phyloP scores from a whole-genome alignment of 2,329 filamentous ascomycete species.

The Decorospora gaudefroyi region DNA sequence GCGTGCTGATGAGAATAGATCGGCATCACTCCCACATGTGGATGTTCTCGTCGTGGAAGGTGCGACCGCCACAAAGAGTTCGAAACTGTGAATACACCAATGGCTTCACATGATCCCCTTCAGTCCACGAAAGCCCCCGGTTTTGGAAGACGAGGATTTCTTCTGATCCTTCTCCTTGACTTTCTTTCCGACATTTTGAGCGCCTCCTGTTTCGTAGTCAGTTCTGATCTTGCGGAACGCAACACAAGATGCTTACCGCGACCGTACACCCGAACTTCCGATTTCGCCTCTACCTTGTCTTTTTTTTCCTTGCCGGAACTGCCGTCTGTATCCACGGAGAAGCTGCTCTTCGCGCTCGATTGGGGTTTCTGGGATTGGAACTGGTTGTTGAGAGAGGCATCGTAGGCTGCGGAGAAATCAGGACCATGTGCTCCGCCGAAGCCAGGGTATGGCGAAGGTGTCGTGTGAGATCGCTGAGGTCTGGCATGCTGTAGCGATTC shows the following conservation, averaged over 20 bases:
- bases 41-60: slow-evolving; percentile 2
- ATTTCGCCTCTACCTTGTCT: slow-evolving; percentile 54
- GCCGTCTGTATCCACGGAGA: slow-evolving; percentile 46
- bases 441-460: slow-evolving; percentile 28
- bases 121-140: slow-evolving; percentile 48
- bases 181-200: slow-evolving; percentile 61
- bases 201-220: slow-evolving; percentile 50
- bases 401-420: slow-evolving; percentile 38
- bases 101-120: slow-evolving; percentile 43
- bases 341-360: slow-evolving; percentile 49
- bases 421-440: slow-evolving; percentile 33
- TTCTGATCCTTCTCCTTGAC: slow-evolving; percentile 54
- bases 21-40: not conserved
- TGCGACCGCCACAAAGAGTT: not conserved
- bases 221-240: slow-evolving; percentile 33
- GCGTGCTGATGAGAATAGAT: slow-evolving; percentile 2
- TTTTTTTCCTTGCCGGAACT: slow-evolving; percentile 46
- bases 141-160: slow-evolving; percentile 51
- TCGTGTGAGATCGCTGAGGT: slow-evolving; percentile 24
- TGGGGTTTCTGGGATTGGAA: slow-evolving; percentile 28
- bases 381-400: slow-evolving; percentile 38
- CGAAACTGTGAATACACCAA: slow-evolving; percentile 1
- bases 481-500: slow-evolving; percentile 38
- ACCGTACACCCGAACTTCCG: slow-evolving; percentile 59
- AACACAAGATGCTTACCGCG: slow-evolving; percentile 53